These are phyloP conservation scores for Ramaria sp. DNA, from an alignment of 768 basidiomycete species.

Conservation along the genomic window DNA sequence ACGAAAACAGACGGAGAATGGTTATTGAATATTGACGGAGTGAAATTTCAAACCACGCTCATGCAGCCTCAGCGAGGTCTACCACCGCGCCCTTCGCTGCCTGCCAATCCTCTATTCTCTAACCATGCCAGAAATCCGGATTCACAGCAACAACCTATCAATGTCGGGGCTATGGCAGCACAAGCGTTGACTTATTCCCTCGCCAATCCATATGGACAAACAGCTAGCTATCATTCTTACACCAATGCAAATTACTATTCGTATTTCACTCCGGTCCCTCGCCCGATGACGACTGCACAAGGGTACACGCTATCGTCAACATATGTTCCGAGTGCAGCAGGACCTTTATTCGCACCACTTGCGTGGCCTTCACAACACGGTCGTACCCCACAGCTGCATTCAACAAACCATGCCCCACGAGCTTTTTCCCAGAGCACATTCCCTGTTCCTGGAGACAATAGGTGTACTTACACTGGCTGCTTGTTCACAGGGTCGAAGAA, in stretches of 20 bases:
- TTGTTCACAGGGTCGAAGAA: constrained; percentile 58
- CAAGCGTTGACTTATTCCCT: constrained; percentile 17
- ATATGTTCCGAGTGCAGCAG: constrained; percentile 17
- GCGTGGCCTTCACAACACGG: neutral
- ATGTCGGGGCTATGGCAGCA: constrained; percentile 12
- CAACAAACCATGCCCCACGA: constrained; percentile 13
- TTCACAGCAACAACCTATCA: neutral
- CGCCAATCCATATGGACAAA: constrained; percentile 19
- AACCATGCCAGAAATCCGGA: neutral
- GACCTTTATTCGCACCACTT: neutral
- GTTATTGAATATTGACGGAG: neutral
- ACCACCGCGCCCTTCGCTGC: neutral
- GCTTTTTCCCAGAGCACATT: constrained; percentile 26
- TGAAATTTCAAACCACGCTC: neutral
- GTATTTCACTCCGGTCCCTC: constrained; percentile 27
- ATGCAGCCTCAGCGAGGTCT: constrained; percentile 6
- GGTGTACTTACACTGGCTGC: constrained; percentile 57
- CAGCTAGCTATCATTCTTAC: constrained; percentile 15
- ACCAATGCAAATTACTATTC: constrained; percentile 45
- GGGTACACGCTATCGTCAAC: constrained; percentile 31
- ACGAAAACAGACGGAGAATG: neutral
- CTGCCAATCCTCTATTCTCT: neutral
- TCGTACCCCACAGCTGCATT: constrained; percentile 1
- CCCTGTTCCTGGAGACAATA: constrained; percentile 51
- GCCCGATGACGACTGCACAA: constrained; percentile 19